Evolutionary conservation across 2,329 filamentous ascomycete species (phyloP).

Genomic region (Aspergillus viridinutans): DNA sequence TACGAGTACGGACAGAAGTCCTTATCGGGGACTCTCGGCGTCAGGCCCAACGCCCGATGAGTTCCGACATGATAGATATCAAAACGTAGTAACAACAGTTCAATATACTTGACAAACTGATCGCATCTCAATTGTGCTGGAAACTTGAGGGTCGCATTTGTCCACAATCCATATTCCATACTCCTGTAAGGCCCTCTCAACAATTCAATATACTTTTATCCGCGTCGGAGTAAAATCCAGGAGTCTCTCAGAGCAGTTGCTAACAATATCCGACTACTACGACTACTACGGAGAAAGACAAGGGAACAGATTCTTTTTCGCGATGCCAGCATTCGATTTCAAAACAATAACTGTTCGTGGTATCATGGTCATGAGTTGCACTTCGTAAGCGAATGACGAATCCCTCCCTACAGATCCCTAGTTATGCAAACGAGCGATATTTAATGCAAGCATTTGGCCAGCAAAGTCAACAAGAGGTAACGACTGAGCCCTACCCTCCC

Average conservation of each 20-base stretch:
- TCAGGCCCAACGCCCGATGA: background rate
- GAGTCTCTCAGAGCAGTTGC: background rate
- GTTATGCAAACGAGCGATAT: background rate
- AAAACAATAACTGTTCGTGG: background rate
- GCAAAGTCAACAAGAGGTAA: background rate
- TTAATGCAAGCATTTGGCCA: background rate
- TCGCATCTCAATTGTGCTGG: background rate
- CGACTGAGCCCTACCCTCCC: background rate
- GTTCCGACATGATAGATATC: background rate
- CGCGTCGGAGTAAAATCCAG: background rate
- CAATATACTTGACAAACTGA: no score
- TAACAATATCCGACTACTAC: background rate
- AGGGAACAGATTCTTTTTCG: background rate
- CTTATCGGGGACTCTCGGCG: background rate
- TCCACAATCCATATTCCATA: background rate
- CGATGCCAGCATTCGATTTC: background rate
- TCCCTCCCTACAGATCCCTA: background rate
- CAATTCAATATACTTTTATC: background rate
- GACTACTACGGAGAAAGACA: background rate
- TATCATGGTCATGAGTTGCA: background rate
- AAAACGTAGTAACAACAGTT: no score
- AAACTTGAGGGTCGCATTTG: background rate
- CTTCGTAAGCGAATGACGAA: background rate
- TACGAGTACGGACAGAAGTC: no score
- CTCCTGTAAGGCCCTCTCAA: background rate